Base-by-base conservation (phyloP, 495 filamentous ascomycete species). In the Trichocladium uniseriatum region DNA sequence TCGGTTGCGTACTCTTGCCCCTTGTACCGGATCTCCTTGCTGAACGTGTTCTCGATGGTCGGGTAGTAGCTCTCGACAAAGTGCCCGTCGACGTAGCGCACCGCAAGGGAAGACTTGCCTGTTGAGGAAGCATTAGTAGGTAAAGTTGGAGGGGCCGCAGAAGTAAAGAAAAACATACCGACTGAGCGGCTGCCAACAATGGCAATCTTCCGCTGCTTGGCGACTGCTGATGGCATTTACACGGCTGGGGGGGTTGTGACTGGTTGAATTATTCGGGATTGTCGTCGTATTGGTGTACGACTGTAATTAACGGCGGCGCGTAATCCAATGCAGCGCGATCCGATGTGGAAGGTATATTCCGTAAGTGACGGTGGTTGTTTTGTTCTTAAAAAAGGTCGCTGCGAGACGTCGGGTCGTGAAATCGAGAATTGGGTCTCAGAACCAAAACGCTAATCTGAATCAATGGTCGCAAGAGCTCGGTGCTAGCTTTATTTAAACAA, bases 21-120 rank as follows among this genome's bases (percentile, higher is more conserved):
- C 64, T 89, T 89, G 67, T 84, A 82, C 52, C 85, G 86, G 62
- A 99, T 97, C 55, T 88, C 82, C 59, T 92, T 91, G 68, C 86
- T 91, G 66, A 97, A 97, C 11, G 90, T 97, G 66, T 97, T 99
- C 71, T 97, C 92, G 58, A 99, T 96, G 20, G 92, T 99, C 19
- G 92, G 92, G 70, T 97, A 99, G 68, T 99, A 99, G 66, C 84
- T 90, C 66, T 97, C 94, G 58, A 97, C 91, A 58, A 99, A 99
- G 69, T 95, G 89, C 59, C 88, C 87, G 65, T 97, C 92, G 62
- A 96, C 91, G 65, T 92, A 97, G 64, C 89, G 94, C 19, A 97
- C 94, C 6, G 94, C 95, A 50, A 99, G 82, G 35, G 92, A 97
- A 14, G 88, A 95, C 77, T 99, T 99, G 63, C 92, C 92, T 98